Conservation (phyloP, 306 rosid species). For the Geum urbanum region DNA sequence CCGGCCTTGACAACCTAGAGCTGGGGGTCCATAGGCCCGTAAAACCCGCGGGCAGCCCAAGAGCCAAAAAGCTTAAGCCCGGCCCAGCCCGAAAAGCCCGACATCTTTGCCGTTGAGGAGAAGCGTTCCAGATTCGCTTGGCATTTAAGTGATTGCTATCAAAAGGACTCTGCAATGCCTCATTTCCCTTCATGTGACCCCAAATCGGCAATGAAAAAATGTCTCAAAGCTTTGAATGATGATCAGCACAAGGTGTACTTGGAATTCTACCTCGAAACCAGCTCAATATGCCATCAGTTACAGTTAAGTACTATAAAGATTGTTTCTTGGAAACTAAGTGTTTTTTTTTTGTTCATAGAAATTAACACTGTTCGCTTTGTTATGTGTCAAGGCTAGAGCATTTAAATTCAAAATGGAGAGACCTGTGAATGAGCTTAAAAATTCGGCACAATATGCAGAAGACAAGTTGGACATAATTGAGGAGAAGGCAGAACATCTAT, state of each 20-base stretch:
- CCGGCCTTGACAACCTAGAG: no score
- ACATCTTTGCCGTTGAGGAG: conserved; percentile 56
- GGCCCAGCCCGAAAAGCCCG: no score
- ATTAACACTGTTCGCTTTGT: not conserved
- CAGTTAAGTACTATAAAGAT: conserved; percentile 47
- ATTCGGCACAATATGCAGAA: conserved; percentile 62
- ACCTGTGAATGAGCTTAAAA: conserved; percentile 67
- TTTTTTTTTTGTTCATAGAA: not conserved
- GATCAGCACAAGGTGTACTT: conserved; percentile 61
- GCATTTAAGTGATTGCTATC: conserved; percentile 86
- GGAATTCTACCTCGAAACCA: conserved; percentile 86
- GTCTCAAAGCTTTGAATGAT: conserved; percentile 47
- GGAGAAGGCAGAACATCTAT: conserved; percentile 48
- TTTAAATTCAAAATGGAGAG: conserved; percentile 74
- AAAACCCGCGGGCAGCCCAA: no score
- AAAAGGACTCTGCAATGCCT: conserved; percentile 66
- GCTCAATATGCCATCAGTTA: conserved; percentile 70
- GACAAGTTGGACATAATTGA: conserved; percentile 54
- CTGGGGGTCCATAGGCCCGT: no score
- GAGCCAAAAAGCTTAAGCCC: no score
- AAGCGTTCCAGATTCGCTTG: conserved; percentile 76
- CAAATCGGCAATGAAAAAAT: conserved; percentile 42
- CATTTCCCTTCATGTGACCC: conserved; percentile 59
- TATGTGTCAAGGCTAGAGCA: conserved; percentile 42
- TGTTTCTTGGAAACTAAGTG: not conserved